Evolutionary conservation across 768 basidiomycete species (phyloP), one percentile per base, ranked within the genome.

Genomic region (Podaxis sp.): DNA sequence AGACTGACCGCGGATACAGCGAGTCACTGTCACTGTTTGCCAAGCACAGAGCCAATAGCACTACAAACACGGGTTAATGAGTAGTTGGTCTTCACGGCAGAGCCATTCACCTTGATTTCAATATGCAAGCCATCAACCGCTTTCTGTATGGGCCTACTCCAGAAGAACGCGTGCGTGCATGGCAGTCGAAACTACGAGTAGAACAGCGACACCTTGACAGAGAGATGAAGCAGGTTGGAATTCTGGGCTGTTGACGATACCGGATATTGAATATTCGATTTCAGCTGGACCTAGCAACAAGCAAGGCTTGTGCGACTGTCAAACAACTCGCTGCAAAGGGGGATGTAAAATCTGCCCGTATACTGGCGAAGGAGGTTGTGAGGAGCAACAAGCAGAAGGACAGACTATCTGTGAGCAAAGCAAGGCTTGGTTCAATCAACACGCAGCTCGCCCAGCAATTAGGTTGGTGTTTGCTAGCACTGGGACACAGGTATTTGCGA

Each of bases 91-190:
- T 18, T 35, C 7, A 50, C 52, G 21, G 21, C 37, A 51, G 23
- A 28, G 51, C 40, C 53, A 37, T 28, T 36, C 32, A 35, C 47
- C 47, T 52, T 47, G 58, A 47, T 5, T 57, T 32, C 52, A 55
- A 68, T 63, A 93, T 94, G 91, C 91, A 93, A 72, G 75, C 88
- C 36, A 89, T 98, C 70, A 95, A 93, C 72, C 87, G 94, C 44
- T 95, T 95, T 72, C 75, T 99, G 48, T 98, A 98, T 76, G 97
- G 97, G 2, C 96, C 95, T 16, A 93, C 96, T 0, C 90, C 95
- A 23, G 95, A 98, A 74, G 97, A 99, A 77, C 87, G 84, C 69
- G 89, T 98, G 11, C 84, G 90, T 54, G 82, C 83, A 74, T 99
- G 97, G 97, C 95, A 98, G 72, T 67, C 80, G 18, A 94, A 91